Percentiles rank a stretch among this genome's conserved stretches.
Conservation (phyloP, 352 stramenopile species). For the Pythium pyrilobum region DNA sequence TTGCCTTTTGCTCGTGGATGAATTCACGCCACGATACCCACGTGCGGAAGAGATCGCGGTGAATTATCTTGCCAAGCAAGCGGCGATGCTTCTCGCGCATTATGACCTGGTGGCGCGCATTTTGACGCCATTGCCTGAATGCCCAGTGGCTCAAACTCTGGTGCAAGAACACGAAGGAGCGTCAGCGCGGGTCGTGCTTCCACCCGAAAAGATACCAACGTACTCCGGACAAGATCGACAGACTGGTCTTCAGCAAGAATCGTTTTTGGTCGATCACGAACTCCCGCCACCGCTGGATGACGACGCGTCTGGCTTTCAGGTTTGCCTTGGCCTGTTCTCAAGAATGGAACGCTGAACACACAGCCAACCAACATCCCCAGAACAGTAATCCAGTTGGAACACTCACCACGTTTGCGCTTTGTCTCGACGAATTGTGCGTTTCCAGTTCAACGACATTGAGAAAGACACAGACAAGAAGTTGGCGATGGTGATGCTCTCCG, state of each 20-base stretch:
- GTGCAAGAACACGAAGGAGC: background rate
- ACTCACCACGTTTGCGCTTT: slow-evolving; percentile 41
- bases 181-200: background rate
- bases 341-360: background rate
- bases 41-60: slow-evolving; percentile 42
- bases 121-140: slow-evolving; percentile 63
- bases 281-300: slow-evolving; percentile 44
- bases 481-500: slow-evolving; percentile 10
- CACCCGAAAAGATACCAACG: slow-evolving; percentile 8
- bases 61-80: slow-evolving; percentile 44
- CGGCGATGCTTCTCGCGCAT: slow-evolving; percentile 43
- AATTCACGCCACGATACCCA: slow-evolving; percentile 67
- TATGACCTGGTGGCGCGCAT: slow-evolving; percentile 26
- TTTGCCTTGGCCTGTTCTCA: slow-evolving; percentile 37
- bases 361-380: background rate
- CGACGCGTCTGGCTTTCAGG: slow-evolving; percentile 28
- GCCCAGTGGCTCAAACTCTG: slow-evolving; percentile 61
- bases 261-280: slow-evolving; percentile 55
- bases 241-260: slow-evolving; percentile 62
- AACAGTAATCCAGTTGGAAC: background rate
- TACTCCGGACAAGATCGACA: slow-evolving; percentile 68
- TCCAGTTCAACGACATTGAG: slow-evolving; percentile 58
- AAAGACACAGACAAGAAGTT: slow-evolving; percentile 49
- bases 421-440: slow-evolving; percentile 58
- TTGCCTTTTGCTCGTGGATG: slow-evolving; percentile 39